Percentiles rank a stretch among this genome's conserved stretches.
Conservation (phyloP, 495 filamentous ascomycete genomes). For the Echria macrotheca region DNA sequence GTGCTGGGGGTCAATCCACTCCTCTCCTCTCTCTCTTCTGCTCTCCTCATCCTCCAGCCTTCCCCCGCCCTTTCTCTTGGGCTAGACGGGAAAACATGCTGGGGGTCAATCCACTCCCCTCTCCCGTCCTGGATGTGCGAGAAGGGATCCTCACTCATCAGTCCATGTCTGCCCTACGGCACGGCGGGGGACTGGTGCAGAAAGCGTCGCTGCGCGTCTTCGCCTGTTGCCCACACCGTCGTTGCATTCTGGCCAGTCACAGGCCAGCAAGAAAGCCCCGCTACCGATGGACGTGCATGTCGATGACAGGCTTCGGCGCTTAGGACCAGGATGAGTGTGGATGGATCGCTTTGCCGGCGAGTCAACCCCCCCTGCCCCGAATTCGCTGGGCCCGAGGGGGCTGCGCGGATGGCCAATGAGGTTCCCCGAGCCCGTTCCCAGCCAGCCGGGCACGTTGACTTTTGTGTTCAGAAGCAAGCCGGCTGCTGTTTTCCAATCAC, state of each 20-base stretch:
- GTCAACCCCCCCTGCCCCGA: slow-evolving; percentile 11
- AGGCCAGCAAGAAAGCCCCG: slow-evolving; percentile 19
- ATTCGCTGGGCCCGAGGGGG: slow-evolving; percentile 13
- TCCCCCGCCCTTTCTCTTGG: no score
- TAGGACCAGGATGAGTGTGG: slow-evolving; percentile 20
- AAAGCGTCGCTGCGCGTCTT: slow-evolving; percentile 29
- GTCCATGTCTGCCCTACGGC: slow-evolving; percentile 11
- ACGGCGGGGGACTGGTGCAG: slow-evolving; percentile 12
- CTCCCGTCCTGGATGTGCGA: no score
- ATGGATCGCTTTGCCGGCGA: slow-evolving; percentile 27
- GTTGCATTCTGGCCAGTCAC: slow-evolving; percentile 22
- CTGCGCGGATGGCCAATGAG: slow-evolving; percentile 19
- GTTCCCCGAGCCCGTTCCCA: slow-evolving; percentile 20
- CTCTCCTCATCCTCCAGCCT: no score
- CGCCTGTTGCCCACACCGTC: slow-evolving; percentile 10
- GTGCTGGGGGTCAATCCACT: no score
- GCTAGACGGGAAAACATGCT: no score
- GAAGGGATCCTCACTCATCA: no score
- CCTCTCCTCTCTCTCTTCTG: no score
- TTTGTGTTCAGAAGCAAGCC: no score
- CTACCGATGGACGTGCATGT: slow-evolving; percentile 30
- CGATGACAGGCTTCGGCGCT: slow-evolving; percentile 31
- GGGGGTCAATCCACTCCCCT: no score
- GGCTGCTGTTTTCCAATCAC: no score
- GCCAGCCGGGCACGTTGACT: slow-evolving; percentile 21